A percentile compares a stretch with the other conserved stretches of the same genome.
Conservation (phyloP, 805 yeast species). For the Cyberlindnera subsufficiens region DNA sequence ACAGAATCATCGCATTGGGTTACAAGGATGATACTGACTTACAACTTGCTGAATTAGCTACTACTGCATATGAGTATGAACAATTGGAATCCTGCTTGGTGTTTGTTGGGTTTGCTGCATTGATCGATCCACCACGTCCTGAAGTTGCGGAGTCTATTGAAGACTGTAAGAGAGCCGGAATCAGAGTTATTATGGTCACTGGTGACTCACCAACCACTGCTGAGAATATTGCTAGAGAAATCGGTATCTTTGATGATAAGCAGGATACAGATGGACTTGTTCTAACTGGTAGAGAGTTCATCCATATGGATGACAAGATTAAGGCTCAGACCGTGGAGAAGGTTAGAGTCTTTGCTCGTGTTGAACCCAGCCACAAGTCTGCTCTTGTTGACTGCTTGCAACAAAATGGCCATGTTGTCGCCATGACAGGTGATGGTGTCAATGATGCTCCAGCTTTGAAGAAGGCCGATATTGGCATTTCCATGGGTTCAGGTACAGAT, state of each 20-base stretch:
- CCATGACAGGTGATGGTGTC: conserved; percentile 64
- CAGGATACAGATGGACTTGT: conserved; percentile 23
- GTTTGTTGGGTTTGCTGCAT: conserved; percentile 36
- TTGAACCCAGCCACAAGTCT: conserved; percentile 51
- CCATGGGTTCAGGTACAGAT: conserved; percentile 61
- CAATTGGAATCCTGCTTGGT: conserved; percentile 22
- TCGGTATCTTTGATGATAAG: conserved; percentile 30
- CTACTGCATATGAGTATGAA: conserved; percentile 33
- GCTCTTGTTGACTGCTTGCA: conserved; percentile 44
- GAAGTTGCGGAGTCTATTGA: conserved; percentile 29
- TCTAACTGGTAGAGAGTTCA: conserved; percentile 36
- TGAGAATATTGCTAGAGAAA: conserved; percentile 40
- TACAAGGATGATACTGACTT: conserved; percentile 30
- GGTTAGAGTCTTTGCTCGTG: conserved; percentile 44
- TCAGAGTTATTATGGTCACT: conserved; percentile 40
- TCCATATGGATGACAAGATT: conserved; percentile 26
- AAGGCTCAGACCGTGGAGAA: conserved; percentile 39
- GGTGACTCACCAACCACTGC: conserved; percentile 54
- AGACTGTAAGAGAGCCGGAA: conserved; percentile 35
- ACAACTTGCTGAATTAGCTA: conserved; percentile 23
- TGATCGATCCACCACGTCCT: conserved; percentile 41
- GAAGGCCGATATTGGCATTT: conserved; percentile 57
- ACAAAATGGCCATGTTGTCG: conserved; percentile 44
- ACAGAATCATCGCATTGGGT: conserved; percentile 27
- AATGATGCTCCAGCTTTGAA: conserved; percentile 61